Evolutionary conservation across 225 moss, liverwort and hornwort genomes (phyloP).

Genomic region (Polytrichum commune): DNA sequence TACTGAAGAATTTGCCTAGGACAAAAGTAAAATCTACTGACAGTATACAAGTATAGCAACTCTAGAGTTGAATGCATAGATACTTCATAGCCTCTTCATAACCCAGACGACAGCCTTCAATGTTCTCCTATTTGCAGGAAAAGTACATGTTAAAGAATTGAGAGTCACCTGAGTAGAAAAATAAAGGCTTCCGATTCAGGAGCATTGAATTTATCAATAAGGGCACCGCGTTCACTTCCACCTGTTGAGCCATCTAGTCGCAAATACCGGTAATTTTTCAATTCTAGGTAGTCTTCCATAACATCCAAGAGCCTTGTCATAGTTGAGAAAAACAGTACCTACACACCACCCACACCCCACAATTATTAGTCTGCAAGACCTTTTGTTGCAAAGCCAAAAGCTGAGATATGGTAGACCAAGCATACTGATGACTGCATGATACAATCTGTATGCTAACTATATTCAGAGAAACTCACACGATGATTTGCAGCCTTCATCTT

Average conservation of each 20-base stretch:
- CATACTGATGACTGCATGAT: too few species aligned
- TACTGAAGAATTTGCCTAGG: too few species aligned
- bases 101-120: too few species aligned
- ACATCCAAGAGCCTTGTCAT: conserved; percentile 73
- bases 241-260: conserved; percentile 63
- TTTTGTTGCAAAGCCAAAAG: too few species aligned
- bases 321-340: conserved; percentile 67
- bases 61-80: too few species aligned
- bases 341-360: neutral
- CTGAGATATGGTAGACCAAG: too few species aligned
- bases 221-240: conserved; percentile 64
- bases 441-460: too few species aligned
- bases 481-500: conserved; percentile 64
- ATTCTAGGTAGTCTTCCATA: conserved; percentile 65
- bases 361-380: neutral
- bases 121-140: neutral
- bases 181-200: conserved; percentile 68
- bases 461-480: conserved; percentile 27
- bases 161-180: conserved; percentile 50
- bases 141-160: neutral
- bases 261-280: conserved; percentile 57
- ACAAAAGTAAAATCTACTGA: too few species aligned
- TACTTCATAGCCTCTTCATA: too few species aligned
- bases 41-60: too few species aligned
- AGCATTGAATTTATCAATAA: conserved; percentile 60